Conservation (phyloP, 257 asterid species). For the Jacaranda copaia region DNA sequence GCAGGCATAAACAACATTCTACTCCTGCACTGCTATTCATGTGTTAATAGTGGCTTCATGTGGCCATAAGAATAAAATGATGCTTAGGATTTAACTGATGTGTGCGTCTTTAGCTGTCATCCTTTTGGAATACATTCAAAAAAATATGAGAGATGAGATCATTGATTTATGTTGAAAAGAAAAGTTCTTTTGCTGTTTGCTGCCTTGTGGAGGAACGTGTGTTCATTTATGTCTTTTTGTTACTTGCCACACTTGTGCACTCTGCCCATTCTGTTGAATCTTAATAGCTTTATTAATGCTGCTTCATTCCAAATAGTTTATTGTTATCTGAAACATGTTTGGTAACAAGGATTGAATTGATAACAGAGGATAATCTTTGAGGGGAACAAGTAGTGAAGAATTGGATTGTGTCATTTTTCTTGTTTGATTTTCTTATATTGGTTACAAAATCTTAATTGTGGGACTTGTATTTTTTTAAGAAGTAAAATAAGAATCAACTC, state of each 20-base stretch:
- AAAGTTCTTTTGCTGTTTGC: constrained; percentile 7
- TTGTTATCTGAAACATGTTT: neutral
- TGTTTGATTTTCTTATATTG: neutral
- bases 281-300: constrained; percentile 16
- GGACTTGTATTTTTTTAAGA: constrained; percentile 7
- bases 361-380: neutral
- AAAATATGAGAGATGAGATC: neutral
- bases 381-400: neutral
- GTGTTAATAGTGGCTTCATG: constrained; percentile 11
- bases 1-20: constrained; percentile 11
- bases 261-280: neutral
- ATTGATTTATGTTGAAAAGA: neutral
- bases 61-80: constrained; percentile 17
- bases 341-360: constrained; percentile 8
- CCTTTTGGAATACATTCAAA: neutral
- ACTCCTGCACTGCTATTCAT: neutral
- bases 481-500: neutral
- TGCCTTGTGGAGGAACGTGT: constrained; percentile 17
- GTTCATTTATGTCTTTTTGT: neutral
- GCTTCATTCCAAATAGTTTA: constrained; percentile 4
- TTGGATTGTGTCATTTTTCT: neutral
- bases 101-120: constrained; percentile 17
- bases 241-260: neutral
- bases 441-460: neutral
- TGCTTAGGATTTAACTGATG: neutral